phyloP scores from a whole-genome alignment of 805 yeast species.

The Wickerhamiella australiensis region DNA sequence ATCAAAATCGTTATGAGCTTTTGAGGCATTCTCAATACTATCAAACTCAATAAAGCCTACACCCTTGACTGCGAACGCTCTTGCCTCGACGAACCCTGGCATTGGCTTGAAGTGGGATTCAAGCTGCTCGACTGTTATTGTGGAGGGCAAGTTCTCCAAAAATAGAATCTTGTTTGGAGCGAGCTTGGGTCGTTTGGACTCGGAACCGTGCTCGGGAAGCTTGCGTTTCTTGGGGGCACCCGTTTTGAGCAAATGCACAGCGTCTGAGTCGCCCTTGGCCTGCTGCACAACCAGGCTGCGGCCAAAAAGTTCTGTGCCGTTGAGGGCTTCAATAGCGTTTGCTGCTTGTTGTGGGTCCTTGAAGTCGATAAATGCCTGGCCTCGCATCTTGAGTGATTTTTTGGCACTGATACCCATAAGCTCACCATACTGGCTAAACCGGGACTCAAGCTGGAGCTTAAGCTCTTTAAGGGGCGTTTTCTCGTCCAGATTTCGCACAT shows the following conservation, averaged over 20 bases:
- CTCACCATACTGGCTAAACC: conserved; percentile 38
- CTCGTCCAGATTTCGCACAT: conserved; percentile 63
- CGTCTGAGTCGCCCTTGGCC: conserved; percentile 14
- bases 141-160: conserved; percentile 47
- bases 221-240: background rate
- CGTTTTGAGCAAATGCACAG: background rate
- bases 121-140: conserved; percentile 34
- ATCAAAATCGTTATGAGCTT: conserved; percentile 9
- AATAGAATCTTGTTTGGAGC: conserved; percentile 55
- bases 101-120: conserved; percentile 36
- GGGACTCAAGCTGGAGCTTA: conserved; percentile 32
- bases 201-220: background rate
- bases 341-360: conserved; percentile 34
- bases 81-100: conserved; percentile 53
- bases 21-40: conserved; percentile 14
- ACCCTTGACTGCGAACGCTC: conserved; percentile 52
- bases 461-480: conserved; percentile 44
- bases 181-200: conserved; percentile 11
- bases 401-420: conserved; percentile 44
- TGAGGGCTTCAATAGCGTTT: conserved; percentile 32
- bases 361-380: conserved; percentile 71
- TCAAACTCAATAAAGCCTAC: conserved; percentile 75
- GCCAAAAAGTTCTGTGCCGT: conserved; percentile 35
- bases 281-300: conserved; percentile 36
- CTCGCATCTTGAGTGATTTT: conserved; percentile 52